These are phyloP conservation scores for Grosmannia clavigera DNA, from an alignment of 2,329 filamentous ascomycete genomes.

Conservation along the genomic window DNA sequence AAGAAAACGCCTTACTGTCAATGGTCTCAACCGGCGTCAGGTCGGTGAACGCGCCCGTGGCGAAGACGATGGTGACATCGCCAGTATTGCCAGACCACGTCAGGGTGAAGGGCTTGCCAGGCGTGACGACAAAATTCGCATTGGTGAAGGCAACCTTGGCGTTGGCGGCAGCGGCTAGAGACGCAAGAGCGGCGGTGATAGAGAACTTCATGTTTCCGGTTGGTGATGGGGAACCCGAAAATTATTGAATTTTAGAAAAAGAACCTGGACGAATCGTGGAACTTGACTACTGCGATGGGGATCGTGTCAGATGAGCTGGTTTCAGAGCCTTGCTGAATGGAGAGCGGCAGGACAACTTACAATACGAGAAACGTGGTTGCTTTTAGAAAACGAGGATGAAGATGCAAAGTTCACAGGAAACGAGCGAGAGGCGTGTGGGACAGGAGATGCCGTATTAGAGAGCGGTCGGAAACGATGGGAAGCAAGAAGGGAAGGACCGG, in stretches of 20 bases:
- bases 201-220: constrained; percentile 25
- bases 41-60: constrained; percentile 23
- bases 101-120: constrained; percentile 29
- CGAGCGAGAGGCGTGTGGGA: not conserved
- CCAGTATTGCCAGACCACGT: constrained; percentile 28
- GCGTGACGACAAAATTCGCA: constrained; percentile 17
- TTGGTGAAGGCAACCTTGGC: constrained; percentile 21
- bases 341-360: not conserved
- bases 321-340: too few relatives aligned
- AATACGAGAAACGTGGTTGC: not conserved
- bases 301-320: too few relatives aligned
- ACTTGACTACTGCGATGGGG: not conserved
- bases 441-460: not conserved
- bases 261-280: not conserved
- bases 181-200: constrained; percentile 20
- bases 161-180: constrained; percentile 21
- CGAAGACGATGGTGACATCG: constrained; percentile 29
- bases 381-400: not conserved
- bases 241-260: not conserved
- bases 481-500: not conserved
- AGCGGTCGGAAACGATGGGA: not conserved
- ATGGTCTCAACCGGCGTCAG: constrained; percentile 24
- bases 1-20: constrained; percentile 21
- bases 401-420: not conserved
- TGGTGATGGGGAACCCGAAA: not conserved